These are phyloP conservation scores for Scheffersomyces lignicola DNA, from an alignment of 1,139 yeast genomes.

Conservation along the genomic window DNA sequence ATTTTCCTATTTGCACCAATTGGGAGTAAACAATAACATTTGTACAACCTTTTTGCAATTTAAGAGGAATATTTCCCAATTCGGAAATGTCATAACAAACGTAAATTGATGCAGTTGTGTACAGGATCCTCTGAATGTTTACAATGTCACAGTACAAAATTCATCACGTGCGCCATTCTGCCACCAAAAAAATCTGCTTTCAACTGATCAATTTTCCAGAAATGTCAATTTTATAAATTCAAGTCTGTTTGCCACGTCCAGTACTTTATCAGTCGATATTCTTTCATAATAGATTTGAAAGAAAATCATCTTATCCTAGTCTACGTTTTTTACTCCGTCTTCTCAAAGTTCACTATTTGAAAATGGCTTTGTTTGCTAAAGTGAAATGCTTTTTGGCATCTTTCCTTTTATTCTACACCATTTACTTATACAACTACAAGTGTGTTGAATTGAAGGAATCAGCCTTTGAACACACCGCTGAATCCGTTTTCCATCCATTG, in stretches of 20 bases:
- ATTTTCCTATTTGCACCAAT: no score
- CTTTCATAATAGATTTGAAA: no score
- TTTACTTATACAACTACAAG: constrained; percentile 43
- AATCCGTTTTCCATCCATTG: constrained; percentile 40
- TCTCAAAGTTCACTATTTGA: neutral
- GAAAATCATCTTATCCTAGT: neutral
- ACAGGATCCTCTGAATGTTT: neutral
- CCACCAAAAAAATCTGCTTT: neutral
- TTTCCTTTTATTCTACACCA: constrained; percentile 32
- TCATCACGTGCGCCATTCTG: neutral
- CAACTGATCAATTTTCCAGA: neutral
- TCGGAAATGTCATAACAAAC: constrained; percentile 11
- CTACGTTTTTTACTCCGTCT: neutral
- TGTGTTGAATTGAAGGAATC: constrained; percentile 38
- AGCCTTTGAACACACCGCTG: constrained; percentile 28
- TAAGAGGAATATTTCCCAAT: constrained; percentile 9
- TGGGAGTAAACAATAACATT: constrained; percentile 1
- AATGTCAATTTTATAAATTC: neutral
- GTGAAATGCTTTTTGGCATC: constrained; percentile 29
- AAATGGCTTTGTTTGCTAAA: constrained; percentile 14
- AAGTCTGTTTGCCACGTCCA: constrained; percentile 3
- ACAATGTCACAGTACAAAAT: neutral
- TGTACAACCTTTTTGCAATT: constrained; percentile 6
- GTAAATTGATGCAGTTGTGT: neutral
- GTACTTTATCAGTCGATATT: neutral